Percentiles rank a stretch among this genome's conserved stretches.
These are phyloP conservation scores for Trametopsis cervina DNA, from an alignment of 768 basidiomycete species.

Conservation along the genomic window DNA sequence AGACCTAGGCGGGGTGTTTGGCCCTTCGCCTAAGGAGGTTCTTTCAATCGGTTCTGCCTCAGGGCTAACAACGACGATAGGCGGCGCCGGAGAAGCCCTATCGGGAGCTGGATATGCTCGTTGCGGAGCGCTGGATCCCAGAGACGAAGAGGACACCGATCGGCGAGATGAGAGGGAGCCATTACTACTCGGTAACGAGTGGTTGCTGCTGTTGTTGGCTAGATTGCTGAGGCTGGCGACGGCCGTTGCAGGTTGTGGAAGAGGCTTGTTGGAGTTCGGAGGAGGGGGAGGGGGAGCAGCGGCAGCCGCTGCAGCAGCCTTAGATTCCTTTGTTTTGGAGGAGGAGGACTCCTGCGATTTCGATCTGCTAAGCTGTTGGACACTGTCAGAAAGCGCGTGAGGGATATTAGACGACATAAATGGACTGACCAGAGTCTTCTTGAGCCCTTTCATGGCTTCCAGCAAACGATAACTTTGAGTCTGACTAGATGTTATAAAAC, in stretches of 20 bases:
- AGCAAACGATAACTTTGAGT: neutral
- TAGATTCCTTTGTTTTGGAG: conserved; percentile 63
- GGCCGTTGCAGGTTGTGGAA: conserved; percentile 44
- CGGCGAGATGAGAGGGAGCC: conserved; percentile 26
- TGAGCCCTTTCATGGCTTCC: conserved; percentile 68
- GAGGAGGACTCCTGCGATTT: conserved; percentile 57
- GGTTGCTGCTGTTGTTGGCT: conserved; percentile 32
- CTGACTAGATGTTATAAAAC: conserved; percentile 2
- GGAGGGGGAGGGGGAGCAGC: conserved; percentile 51
- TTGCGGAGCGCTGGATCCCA: conserved; percentile 39
- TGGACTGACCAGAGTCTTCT: conserved; percentile 63
- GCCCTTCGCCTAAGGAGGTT: conserved; percentile 22
- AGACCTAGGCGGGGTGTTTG: conserved; percentile 62
- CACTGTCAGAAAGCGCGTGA: conserved; percentile 16
- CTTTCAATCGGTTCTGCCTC: conserved; percentile 47
- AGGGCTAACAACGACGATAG: conserved; percentile 82
- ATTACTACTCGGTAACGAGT: conserved; percentile 34
- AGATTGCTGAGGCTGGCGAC: conserved; percentile 29
- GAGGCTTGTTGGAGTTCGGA: conserved; percentile 57
- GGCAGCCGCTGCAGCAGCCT: conserved; percentile 32
- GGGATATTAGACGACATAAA: conserved; percentile 11
- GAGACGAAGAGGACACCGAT: conserved; percentile 30
- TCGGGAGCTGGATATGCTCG: conserved; percentile 47
- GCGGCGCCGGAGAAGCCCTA: conserved; percentile 53
- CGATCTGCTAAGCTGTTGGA: conserved; percentile 56